Evolutionary conservation across 1,284 basidiomycete species (phyloP), one percentile per base, ranked within the genome.

Genomic region (Earliella scabrosa): DNA sequence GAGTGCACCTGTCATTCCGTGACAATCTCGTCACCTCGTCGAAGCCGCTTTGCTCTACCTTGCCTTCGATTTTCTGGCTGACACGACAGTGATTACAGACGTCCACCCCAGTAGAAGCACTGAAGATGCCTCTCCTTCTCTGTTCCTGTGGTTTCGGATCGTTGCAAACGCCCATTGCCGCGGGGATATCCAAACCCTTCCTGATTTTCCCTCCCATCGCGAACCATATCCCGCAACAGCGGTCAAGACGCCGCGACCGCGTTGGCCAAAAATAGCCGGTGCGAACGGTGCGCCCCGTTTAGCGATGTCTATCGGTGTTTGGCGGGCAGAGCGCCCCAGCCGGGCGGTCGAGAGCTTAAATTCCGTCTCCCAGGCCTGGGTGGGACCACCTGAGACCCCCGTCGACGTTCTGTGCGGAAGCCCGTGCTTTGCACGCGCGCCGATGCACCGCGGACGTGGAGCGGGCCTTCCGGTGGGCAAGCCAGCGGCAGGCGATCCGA

Each of bases 241-340:
- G 26, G 31, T 24, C 31, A 41, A 50, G 43, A 43, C 38, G 45
- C 47, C 34, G 51, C 46, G 41, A 50, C 46, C 50, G n/a, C 49
- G 46, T 18, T 16, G 24, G 29, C 35, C 46, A 24, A 62, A 51
- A 62, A 62, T 59, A 56, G 36, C n/a, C 31, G 45, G 20, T 62
- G 60, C 24, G 60, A 62, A 62, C n/a, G 32, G 2, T 34, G 7
- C 31, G 40, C 56, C 52, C 35, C 36, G 48, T 54, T 38, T 43
- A 27, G 52, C 47, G 26, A 51, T 21, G 14, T n/a, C 20, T 48
- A 21, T 49, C 54, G 56, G 51, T 44, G 44, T 58, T 61, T 58
- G 51, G 58, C 51, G 54, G n/a, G 45, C 40, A 39, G 52, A 44
- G 39, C 16, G 48, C 23, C 39, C 54, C 35, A 48, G 54, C 23